These are phyloP conservation scores for Amanita molliuscula DNA, from an alignment of 768 basidiomycete species.

Conservation along the genomic window DNA sequence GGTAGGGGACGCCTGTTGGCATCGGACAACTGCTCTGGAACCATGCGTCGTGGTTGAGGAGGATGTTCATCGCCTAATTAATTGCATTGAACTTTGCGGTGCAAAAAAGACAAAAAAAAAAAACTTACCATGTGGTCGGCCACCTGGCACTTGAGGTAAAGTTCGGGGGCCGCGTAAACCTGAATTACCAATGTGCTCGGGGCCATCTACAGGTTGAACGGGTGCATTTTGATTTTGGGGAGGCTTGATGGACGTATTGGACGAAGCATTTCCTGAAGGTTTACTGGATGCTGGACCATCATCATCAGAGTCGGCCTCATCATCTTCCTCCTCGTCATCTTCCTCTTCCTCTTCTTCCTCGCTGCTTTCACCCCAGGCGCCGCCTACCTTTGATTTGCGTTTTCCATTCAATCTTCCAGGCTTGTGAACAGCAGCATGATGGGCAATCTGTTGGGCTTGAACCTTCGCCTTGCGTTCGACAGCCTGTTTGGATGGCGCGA, in stretches of 20 bases:
- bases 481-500: constrained; percentile 77
- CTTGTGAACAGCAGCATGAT: constrained; percentile 64
- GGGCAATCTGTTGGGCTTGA: constrained; percentile 76
- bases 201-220: constrained; percentile 15
- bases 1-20: constrained; percentile 41
- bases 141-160: constrained; percentile 53
- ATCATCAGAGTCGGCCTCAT: constrained; percentile 59
- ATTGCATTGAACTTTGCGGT: constrained; percentile 24
- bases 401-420: constrained; percentile 61
- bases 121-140: constrained; percentile 32
- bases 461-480: constrained; percentile 77
- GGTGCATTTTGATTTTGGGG: constrained; percentile 15
- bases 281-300: constrained; percentile 22
- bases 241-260: constrained; percentile 18
- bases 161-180: constrained; percentile 50
- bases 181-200: constrained; percentile 23
- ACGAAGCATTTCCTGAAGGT: constrained; percentile 15
- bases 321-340: constrained; percentile 64
- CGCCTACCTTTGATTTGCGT: constrained; percentile 52
- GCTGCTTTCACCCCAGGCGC: constrained; percentile 59
- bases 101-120: constrained; percentile 8
- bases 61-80: constrained; percentile 26
- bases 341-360: constrained; percentile 86
- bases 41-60: constrained; percentile 32
- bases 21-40: constrained; percentile 46